Base-by-base conservation (phyloP, 768 basidiomycete species). In the Mycena latifolia region DNA sequence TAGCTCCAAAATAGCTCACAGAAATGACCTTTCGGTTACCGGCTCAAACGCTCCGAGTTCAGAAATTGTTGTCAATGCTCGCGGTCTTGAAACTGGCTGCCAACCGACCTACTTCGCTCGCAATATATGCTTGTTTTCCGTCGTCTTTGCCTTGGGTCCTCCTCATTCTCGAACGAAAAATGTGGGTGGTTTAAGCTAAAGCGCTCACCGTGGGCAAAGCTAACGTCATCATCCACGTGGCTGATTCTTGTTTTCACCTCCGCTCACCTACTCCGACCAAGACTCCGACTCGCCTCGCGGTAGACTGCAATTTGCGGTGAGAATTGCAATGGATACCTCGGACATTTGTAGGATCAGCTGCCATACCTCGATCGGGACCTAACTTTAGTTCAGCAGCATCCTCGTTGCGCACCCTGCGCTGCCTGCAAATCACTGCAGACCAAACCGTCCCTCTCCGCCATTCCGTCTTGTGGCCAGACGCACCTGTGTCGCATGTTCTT, bases 401-500 rank as follows among this genome's bases (percentile, higher is more conserved):
- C 45, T 48, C 61, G 22, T 45, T 63, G 54, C 63, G 31, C 29
- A 58, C 29, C 37, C 11, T 24, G 54, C 63, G 48, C 39, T 67
- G 41, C 37, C 17, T 24, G 28, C 55, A 53, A 45, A 84, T 88
- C 71, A 66, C 74, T 29, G 77, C 78, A 18, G 76, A 80, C 41
- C 74, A 84, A 51, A 89, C 88, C 0, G 71, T 87, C 48, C 70
- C 77, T 9, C 80, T 89, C 41, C 84, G 88, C 43, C 88, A 88
- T 73, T 78, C 80, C 27, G 86, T 90, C 6, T 79, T 90, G 25
- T 89, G 88, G 87, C 86, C 88, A 11, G 73, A 83, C 66, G 80
- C 80, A 69, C 81, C 84, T 10, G 71, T 85, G 17, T 78, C 82
- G 60, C 78, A 85, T 62, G 84, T 89, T 50, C 77, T 72, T 61